Evolutionary conservation across 371 early-diverging fungal genomes (phyloP).

Genomic region (Funneliformis caledonium): DNA sequence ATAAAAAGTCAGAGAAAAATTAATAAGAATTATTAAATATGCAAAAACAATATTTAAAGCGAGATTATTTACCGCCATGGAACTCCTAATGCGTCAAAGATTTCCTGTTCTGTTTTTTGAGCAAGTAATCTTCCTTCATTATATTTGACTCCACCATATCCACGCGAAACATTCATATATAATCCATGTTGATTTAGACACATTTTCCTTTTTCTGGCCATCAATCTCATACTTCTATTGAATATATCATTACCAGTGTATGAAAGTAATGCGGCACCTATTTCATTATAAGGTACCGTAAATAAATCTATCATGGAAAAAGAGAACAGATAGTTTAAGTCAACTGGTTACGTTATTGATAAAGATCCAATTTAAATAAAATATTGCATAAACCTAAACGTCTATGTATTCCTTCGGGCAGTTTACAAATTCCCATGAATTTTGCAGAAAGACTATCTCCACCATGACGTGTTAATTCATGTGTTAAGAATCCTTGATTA

Average conservation of each 20-base stretch:
- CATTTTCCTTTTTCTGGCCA: conserved; percentile 29
- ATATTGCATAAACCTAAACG: background rate
- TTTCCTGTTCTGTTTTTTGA: conserved; percentile 33
- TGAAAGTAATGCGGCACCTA: conserved; percentile 14
- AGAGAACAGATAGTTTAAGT: background rate
- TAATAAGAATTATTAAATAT: background rate
- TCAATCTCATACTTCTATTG: conserved; percentile 29
- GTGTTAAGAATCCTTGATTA: background rate
- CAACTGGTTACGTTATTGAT: background rate
- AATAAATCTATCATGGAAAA: conserved; percentile 3
- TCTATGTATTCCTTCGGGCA: conserved; percentile 15
- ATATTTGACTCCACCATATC: background rate
- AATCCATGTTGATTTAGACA: conserved; percentile 31
- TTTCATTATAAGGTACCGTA: conserved; percentile 17
- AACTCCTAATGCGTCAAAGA: conserved; percentile 33
- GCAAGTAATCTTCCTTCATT: conserved; percentile 21
- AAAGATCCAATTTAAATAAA: background rate
- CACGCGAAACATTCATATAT: conserved; percentile 18
- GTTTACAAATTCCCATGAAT: conserved; percentile 22
- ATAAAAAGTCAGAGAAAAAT: background rate
- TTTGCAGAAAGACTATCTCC: background rate
- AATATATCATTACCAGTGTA: conserved; percentile 28
- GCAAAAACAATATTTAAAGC: background rate
- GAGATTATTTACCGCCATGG: conserved; percentile 19
- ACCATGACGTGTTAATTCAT: conserved; percentile 1